Percentiles rank a stretch among this genome's conserved stretches.
These are phyloP conservation scores for Orobanche coerulescens DNA, from an alignment of 257 asterid genomes.

Conservation along the genomic window DNA sequence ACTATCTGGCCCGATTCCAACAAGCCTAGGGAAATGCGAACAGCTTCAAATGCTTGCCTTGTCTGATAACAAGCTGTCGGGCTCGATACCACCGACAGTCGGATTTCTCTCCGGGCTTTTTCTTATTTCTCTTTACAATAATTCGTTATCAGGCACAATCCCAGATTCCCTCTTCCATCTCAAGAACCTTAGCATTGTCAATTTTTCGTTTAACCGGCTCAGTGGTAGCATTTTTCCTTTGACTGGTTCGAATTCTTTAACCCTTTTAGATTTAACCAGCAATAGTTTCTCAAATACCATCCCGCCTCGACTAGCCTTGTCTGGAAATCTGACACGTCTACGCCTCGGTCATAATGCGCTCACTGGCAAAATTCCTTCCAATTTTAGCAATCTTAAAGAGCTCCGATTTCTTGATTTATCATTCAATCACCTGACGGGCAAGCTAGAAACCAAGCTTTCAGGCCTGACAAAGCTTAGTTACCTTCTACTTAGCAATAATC, in stretches of 20 bases:
- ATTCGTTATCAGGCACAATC: conserved; percentile 69
- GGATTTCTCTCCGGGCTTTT: conserved; percentile 49
- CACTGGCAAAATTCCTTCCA: conserved; percentile 49
- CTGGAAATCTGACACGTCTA: conserved; percentile 50
- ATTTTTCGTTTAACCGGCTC: conserved; percentile 62
- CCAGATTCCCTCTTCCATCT: conserved; percentile 64
- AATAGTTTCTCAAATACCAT: conserved; percentile 64
- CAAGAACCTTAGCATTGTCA: conserved; percentile 59
- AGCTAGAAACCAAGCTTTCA: conserved; percentile 43
- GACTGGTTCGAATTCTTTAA: conserved; percentile 42
- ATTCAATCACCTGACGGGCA: conserved; percentile 53
- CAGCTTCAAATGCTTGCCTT: conserved; percentile 60
- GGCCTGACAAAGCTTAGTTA: conserved; percentile 45
- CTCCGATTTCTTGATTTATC: conserved; percentile 72
- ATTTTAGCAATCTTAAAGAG: conserved; percentile 46
- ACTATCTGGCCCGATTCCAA: conserved; percentile 59
- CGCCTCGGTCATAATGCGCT: conserved; percentile 66
- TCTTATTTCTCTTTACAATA: conserved; percentile 73
- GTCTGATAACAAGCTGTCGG: conserved; percentile 80
- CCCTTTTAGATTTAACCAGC: conserved; percentile 62
- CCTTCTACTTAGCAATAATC: conserved; percentile 55
- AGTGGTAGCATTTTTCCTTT: conserved; percentile 55
- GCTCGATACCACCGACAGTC: conserved; percentile 61
- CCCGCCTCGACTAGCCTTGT: conserved; percentile 49
- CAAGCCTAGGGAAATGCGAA: conserved; percentile 72